A percentile compares a stretch with the other conserved stretches of the same genome.
phyloP scores from a whole-genome alignment of 2,329 filamentous ascomycete species.

The Aspergillus pseudotamarii region DNA sequence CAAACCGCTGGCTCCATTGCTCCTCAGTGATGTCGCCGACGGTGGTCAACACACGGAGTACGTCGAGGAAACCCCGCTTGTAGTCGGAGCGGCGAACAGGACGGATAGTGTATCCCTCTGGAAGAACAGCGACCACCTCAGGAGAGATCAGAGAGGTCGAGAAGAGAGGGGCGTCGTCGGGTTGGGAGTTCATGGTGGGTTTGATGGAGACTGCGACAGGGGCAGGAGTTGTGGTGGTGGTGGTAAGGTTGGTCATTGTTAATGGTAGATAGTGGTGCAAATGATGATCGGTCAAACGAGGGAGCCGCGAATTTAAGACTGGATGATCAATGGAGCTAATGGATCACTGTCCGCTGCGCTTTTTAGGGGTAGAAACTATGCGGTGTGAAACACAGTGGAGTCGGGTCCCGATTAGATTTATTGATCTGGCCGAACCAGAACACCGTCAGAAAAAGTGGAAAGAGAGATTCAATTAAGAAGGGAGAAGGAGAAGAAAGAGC shows the following conservation, averaged over 20 bases:
- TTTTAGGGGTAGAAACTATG: conserved; percentile 1
- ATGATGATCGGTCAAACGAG: not conserved
- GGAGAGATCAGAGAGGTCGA: conserved; percentile 75
- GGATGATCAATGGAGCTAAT: not conserved
- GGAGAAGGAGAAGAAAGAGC: not conserved
- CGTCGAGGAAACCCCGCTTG: conserved; percentile 81
- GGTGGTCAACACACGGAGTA: conserved; percentile 85
- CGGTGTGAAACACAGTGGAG: conserved; percentile 2
- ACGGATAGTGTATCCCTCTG: conserved; percentile 79
- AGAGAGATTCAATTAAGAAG: not conserved
- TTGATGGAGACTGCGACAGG: conserved; percentile 15
- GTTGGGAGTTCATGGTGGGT: conserved; percentile 22
- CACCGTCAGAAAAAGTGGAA: not conserved
- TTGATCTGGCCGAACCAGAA: not conserved
- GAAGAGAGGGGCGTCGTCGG: conserved; percentile 69
- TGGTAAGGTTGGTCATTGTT: conserved; percentile 20
- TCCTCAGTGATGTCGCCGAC: conserved; percentile 82
- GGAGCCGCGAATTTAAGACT: not conserved
- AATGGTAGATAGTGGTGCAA: not conserved
- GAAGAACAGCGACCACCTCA: conserved; percentile 70
- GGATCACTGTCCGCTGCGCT: not conserved
- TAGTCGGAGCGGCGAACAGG: conserved; percentile 79
- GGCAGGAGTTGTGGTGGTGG: conserved; percentile 20
- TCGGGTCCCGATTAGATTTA: not conserved
- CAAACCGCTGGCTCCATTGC: conserved; percentile 76